Evolutionary conservation across 495 filamentous ascomycete species (phyloP), one percentile per base, ranked within the genome.

Genomic region (Endocarpon pusillum): DNA sequence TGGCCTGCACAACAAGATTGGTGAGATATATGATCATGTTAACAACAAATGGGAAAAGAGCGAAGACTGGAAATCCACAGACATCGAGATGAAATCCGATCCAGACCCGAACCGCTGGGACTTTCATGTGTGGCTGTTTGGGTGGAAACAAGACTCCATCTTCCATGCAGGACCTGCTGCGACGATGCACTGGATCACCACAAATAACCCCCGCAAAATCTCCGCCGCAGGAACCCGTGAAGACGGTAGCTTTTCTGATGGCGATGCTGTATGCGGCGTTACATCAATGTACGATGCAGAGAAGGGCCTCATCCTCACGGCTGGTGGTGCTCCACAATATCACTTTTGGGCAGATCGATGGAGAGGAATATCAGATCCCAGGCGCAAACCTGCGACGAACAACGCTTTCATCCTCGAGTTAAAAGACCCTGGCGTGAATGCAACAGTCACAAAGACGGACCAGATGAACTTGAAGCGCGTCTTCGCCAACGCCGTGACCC

Each of bases 91-190:
- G 49, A 52, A 38, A 32, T 10, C 35, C 19, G 14, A 47, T 40
- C 44, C 24, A 36, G 34, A 59, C 4, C 43, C 54, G 3, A 73
- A 55, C 35, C 54, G 63, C 11, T 38, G 51, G 7, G 69, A 75
- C 44, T 71, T 69, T 38, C 70, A 75, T 39, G 63, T 41, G 28
- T 73, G 69, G 71, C 53, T 75, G n/a, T 75, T 73, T 43, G 66
- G 46, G 7, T 75, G 69, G 64, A 73, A 66, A 39, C 51, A 57
- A 25, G 56, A 49, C 7, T 58, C 42, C 18, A 60, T 71, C 14
- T 69, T 73, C 54, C 68, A 74, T 46, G 69, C 68, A 4, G 70
- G 71, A 3, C 71, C 70, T 4, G 62, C 55, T 36, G 53, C 44
- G 31, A 37, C 45, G 1, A 73, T 73, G 68, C 65, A 73, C 45